Base-by-base conservation (phyloP, 2,329 filamentous ascomycete genomes). In the Bipolaris victoriae region DNA sequence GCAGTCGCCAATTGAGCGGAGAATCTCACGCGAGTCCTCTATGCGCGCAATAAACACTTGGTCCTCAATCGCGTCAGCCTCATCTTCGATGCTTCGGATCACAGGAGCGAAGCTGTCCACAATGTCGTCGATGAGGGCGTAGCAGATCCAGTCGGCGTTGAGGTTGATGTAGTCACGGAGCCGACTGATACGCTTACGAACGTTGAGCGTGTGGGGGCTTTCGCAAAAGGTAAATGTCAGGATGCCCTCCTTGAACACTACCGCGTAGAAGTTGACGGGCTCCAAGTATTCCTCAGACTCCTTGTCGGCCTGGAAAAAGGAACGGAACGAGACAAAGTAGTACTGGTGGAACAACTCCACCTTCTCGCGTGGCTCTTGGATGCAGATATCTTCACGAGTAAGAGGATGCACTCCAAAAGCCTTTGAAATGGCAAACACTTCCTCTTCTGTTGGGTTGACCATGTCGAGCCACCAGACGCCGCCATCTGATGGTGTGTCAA, bases 401-500 rank as follows among this genome's bases (percentile, higher is more conserved):
- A 99, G 81, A 33, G 94, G 94, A 77, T 99, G 95, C 52, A 99
- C 90, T 13, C 92, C 92, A 77, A 99, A 99, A 4, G 95, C 93
- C 71, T 93, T 92, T 81, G 92, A 96, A 61, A 99, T 89, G 29
- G 89, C 89, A 41, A 88, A 87, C 18, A 97, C 88, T 75, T 98
- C 95, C 57, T 94, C 92, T 71, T 93, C 90, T 1, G 89, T 93
- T 1, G 94, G 92, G 66, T 91, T 92, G 74, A 94, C 90, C 74
- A 97, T 89, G 70, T 99, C 96, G 49, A 99, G 83, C 95, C 95
- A 99, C 93, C 94, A 99, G n/a, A 97, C 93, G 69, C 94, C 94
- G 67, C 92, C 84, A 33, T 87, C 83, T 1, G 83, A 82, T 33
- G 84, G 85, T 35, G 87, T 82, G 65, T 88, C 86, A 73, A 99